Evolutionary conservation across 2,329 filamentous ascomycete species (phyloP), one percentile per base, ranked within the genome.

Genomic region (Phialophora expanda): DNA sequence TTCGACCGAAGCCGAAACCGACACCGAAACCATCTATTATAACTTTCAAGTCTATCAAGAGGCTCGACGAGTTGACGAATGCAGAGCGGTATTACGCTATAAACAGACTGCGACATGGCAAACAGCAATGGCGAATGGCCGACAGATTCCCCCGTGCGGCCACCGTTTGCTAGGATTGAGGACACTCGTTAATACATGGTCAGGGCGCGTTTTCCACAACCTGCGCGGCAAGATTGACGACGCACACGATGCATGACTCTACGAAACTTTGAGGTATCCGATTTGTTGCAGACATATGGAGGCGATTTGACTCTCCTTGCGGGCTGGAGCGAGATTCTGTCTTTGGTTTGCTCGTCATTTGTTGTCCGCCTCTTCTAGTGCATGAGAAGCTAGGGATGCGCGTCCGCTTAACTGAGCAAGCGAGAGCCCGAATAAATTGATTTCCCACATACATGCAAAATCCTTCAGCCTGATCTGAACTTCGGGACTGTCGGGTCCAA

Each of bases 121-220:
- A 41, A 51, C 46, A n/a, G 17, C 7, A 22, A 28, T 30, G 44
- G 28, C 28, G 14, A 54, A 3, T 38, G 2, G 17, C 20, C 12
- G 56, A 64, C 11, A 61, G 54, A 17, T 58, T 38, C 11, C 61
- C 56, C 8, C 65, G 65, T 28, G 65, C 65, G 12, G 65, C 61
- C 6, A 60, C 62, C 6, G 62, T 65, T n/a, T 59, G 56, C 50
- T 65, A 51, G 57, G 1, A 4, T 50, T 51, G 22, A 26, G 24
- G 4, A 26, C 9, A 26, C 24, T 24, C 24, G 24, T 5, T 22
- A 14, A 2, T 8, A 44, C 38, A 44, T n/a, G 14, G 38, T 17
- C 38, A 44, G 26, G 48, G 9, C 20, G 2, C 20, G 22, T 11
- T 3, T 51, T 8, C 11, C 20, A 22, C 24, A 9, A 17, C 48